Evolutionary conservation across 2,329 filamentous ascomycete species (phyloP).

Genomic region (Fusarium zealandicum): DNA sequence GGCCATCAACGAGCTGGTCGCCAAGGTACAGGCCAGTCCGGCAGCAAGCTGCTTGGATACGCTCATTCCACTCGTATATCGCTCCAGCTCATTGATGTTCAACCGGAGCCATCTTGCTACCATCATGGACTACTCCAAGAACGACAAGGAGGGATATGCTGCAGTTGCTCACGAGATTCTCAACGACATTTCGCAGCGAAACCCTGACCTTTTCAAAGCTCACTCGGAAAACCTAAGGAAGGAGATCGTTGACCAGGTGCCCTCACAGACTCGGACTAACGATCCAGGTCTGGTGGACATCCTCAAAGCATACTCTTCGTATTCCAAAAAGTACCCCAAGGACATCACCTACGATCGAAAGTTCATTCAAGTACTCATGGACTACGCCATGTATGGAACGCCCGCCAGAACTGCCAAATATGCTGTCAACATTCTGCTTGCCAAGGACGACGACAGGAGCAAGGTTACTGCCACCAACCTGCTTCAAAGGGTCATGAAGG

Average conservation of each 20-base stretch:
- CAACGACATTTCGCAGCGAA: conserved; percentile 88
- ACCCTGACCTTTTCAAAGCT: conserved; percentile 89
- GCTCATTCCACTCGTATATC: conserved; percentile 81
- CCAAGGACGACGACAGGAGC: conserved; percentile 74
- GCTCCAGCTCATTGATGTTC: conserved; percentile 84
- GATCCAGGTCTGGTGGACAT: conserved; percentile 83
- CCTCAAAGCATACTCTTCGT: conserved; percentile 91
- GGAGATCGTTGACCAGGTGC: conserved; percentile 81
- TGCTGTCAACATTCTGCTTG: conserved; percentile 87
- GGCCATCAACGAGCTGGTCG: conserved; percentile 88
- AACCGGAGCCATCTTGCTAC: conserved; percentile 93
- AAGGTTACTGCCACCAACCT: conserved; percentile 86
- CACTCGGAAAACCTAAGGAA: conserved; percentile 92
- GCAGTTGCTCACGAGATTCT: conserved; percentile 85
- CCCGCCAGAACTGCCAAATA: conserved; percentile 90
- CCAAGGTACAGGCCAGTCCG: conserved; percentile 75
- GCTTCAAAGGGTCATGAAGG: conserved; percentile 75
- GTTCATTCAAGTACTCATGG: conserved; percentile 80
- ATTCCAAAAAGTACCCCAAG: conserved; percentile 82
- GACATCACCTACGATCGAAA: conserved; percentile 84
- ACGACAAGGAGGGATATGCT: conserved; percentile 79
- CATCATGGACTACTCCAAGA: conserved; percentile 87
- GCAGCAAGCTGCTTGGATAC: conserved; percentile 76
- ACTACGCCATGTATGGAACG: conserved; percentile 82
- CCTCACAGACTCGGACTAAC: conserved; percentile 71